Conservation (phyloP, 2,329 filamentous ascomycete species). For the Zopfia rhizophila region DNA sequence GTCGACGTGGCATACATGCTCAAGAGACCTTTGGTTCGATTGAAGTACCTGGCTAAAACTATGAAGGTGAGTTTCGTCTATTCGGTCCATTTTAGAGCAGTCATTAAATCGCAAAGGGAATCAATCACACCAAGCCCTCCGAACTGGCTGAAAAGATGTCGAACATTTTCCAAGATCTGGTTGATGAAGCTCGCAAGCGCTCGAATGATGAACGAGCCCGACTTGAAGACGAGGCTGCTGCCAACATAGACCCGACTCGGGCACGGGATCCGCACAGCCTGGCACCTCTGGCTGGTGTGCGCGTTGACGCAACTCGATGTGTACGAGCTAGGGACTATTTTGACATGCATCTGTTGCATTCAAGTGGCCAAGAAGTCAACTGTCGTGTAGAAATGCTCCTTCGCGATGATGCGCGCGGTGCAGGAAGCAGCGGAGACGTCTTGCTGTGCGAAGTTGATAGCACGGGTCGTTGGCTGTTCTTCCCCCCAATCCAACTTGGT, state of each 20-base stretch:
- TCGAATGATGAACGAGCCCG: constrained; percentile 78
- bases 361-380: constrained; percentile 87
- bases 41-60: constrained; percentile 88
- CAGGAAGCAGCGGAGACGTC: constrained; percentile 79
- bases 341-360: constrained; percentile 84
- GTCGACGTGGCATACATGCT: constrained; percentile 95
- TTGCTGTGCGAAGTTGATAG: constrained; percentile 90
- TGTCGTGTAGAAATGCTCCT: constrained; percentile 89
- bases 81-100: background rate
- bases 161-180: constrained; percentile 74
- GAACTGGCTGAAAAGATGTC: constrained; percentile 69
- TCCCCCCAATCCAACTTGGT: constrained; percentile 82
- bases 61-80: constrained; percentile 70
- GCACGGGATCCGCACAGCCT: constrained; percentile 83
- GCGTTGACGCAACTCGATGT: constrained; percentile 79
- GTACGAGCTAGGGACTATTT: constrained; percentile 93
- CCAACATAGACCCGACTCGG: constrained; percentile 81
- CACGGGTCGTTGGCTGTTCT: constrained; percentile 82
- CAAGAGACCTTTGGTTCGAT: constrained; percentile 85
- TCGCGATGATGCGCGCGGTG: constrained; percentile 78
- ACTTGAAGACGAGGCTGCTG: constrained; percentile 86
- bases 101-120: constrained; percentile 53
- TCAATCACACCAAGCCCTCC: constrained; percentile 66
- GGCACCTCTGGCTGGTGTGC: constrained; percentile 73
- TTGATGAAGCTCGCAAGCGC: constrained; percentile 78